These are phyloP conservation scores for Starmerella sirachaensis DNA, from an alignment of 805 yeast species.

Conservation along the genomic window DNA sequence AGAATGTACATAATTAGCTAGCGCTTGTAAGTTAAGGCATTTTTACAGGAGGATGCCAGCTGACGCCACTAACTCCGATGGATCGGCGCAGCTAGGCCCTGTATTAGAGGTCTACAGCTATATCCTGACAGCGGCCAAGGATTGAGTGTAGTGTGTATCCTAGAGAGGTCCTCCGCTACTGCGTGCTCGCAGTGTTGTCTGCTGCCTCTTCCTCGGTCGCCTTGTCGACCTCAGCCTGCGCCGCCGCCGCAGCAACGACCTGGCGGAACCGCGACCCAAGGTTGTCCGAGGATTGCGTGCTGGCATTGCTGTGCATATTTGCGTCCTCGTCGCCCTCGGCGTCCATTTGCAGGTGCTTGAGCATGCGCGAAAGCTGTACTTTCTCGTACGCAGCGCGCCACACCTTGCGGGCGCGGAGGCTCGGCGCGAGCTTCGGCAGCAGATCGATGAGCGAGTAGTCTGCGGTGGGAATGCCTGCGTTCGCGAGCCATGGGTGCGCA, in stretches of 20 bases:
- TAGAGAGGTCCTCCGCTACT: slow-evolving; percentile 17
- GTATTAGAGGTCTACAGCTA: too few species aligned
- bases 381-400: slow-evolving; percentile 77
- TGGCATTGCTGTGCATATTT: too few species aligned
- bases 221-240: slow-evolving; percentile 14
- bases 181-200: background rate
- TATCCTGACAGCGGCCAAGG: too few species aligned
- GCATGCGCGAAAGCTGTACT: slow-evolving; percentile 68
- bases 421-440: slow-evolving; percentile 67
- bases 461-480: slow-evolving; percentile 34
- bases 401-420: slow-evolving; percentile 72
- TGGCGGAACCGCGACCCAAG: slow-evolving; percentile 16
- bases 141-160: too few species aligned
- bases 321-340: slow-evolving; percentile 36
- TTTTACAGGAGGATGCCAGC: too few species aligned
- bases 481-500: slow-evolving; percentile 66
- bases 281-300: background rate
- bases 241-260: slow-evolving; percentile 18
- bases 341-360: slow-evolving; percentile 52
- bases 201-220: slow-evolving; percentile 16
- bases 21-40: too few species aligned
- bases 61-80: too few species aligned
- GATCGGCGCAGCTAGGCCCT: too few species aligned
- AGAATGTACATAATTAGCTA: too few species aligned
- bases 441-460: slow-evolving; percentile 41